Base-by-base conservation (phyloP, 441 rosid genomes). In the Macaranga tanarius region DNA sequence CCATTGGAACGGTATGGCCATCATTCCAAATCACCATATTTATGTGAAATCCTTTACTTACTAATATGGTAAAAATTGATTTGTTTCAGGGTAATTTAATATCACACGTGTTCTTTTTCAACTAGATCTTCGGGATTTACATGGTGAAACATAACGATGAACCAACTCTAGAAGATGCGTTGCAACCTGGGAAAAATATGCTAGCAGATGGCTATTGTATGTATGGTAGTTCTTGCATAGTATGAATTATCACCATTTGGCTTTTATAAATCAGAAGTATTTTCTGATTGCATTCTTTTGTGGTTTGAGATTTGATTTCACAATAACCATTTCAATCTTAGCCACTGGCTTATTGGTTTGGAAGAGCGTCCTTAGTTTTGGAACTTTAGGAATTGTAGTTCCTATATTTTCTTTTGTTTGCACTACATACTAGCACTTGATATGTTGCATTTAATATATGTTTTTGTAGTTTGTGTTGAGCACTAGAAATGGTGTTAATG, bases 151-250 rank as follows among this genome's bases (percentile, higher is more conserved):
- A 92, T 75, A 69, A 10, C 79, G 74, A 85, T 81, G 92, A 90
- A 71, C 96, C 98, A 67, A 84, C 91, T 48, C 77, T 94, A 65
- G 88, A 84, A 67, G 97, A 91, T 78, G 98, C 90, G 42, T 82
- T 95, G 83, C 91, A 90, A 85, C 95, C 98, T 45, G 99, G 98
- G 69, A 86, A 80, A 77, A 84, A 92, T 58, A 87, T 95, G 93
- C 66, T 91, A 17, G 99, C 99, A 9, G 99, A 98, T 70, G 99
- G 99, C 74, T 95, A 93, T 75, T 95, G 99, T 89, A 91, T 95
- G 98, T 95, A 95, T 65, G 99, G 98, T 79, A 95, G 99, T 84
- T 95, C 97, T 54, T 92, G 99, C 90, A 91, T 85, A 92, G 99
- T 95, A 95, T 25, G 67, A n/a, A 25, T 20, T 34, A 52, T 16